phyloP scores from a whole-genome alignment of 805 yeast species.

The Kluyveromyces nonfermentans region DNA sequence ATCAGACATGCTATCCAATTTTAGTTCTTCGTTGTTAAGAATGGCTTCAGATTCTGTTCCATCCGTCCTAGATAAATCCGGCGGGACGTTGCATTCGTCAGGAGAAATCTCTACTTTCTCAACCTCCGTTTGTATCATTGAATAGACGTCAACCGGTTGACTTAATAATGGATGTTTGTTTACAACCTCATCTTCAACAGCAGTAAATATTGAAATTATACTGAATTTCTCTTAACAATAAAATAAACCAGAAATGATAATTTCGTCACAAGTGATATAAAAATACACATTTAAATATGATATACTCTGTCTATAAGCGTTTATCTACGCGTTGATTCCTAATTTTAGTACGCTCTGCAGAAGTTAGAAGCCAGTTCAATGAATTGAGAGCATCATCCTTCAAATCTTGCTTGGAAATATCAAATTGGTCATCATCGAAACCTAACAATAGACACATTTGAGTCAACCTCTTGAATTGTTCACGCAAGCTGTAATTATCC shows the following conservation, averaged over 20 bases:
- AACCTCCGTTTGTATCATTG: conserved; percentile 1
- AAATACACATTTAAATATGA: neutral
- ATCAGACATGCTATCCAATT: conserved; percentile 17
- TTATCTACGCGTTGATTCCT: conserved; percentile 44
- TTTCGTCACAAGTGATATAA: neutral
- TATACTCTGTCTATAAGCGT: neutral
- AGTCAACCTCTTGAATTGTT: conserved; percentile 68
- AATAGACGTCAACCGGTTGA: neutral
- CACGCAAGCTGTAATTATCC: conserved; percentile 63
- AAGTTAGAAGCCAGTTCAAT: conserved; percentile 67
- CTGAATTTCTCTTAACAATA: neutral
- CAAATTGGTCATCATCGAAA: conserved; percentile 57
- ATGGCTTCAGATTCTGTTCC: neutral
- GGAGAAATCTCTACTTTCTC: conserved; percentile 1
- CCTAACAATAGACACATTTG: conserved; percentile 78
- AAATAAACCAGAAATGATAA: neutral
- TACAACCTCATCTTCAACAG: neutral
- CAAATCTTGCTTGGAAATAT: conserved; percentile 23
- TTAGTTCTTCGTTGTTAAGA: conserved; percentile 10
- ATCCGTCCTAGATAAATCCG: neutral
- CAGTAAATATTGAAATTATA: neutral
- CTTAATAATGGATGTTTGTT: neutral
- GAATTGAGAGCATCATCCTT: conserved; percentile 34
- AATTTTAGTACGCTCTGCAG: conserved; percentile 59
- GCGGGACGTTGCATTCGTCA: neutral